Evolutionary conservation across 495 filamentous ascomycete genomes (phyloP).

Genomic region (Clavariopsis aquatica): DNA sequence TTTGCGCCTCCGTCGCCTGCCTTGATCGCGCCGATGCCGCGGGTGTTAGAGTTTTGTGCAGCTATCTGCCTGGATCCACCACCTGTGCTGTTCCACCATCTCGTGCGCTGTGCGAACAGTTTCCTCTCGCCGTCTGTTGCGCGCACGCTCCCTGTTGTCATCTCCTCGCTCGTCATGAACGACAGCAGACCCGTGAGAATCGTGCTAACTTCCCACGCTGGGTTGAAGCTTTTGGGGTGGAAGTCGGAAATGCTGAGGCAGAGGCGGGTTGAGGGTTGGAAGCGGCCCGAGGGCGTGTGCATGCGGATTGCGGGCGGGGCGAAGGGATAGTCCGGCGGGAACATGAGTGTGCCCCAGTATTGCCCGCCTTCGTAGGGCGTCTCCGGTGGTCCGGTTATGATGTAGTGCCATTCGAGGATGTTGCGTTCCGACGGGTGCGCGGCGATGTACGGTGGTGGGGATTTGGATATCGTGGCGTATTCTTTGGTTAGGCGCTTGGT

Average conservation of each 20-base stretch:
- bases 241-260: slow-evolving; percentile 96
- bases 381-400: slow-evolving; percentile 90
- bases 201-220: slow-evolving; percentile 97
- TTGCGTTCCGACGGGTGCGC: slow-evolving; percentile 94
- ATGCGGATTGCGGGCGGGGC: slow-evolving; percentile 96
- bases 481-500: slow-evolving; percentile 73
- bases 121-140: slow-evolving; percentile 76
- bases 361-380: slow-evolving; percentile 95
- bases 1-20: slow-evolving; percentile 90
- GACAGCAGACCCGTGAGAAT: slow-evolving; percentile 91
- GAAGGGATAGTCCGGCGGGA: slow-evolving; percentile 95
- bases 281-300: slow-evolving; percentile 95
- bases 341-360: slow-evolving; percentile 96
- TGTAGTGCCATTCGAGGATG: slow-evolving; percentile 99
- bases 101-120: slow-evolving; percentile 71
- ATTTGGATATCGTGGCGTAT: slow-evolving; percentile 88
- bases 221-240: slow-evolving; percentile 96
- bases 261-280: slow-evolving; percentile 86
- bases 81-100: slow-evolving; percentile 97
- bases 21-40: slow-evolving; percentile 66
- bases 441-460: slow-evolving; percentile 88
- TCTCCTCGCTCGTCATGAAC: slow-evolving; percentile 98
- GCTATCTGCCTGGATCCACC: slow-evolving; percentile 67
- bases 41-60: slow-evolving; percentile 21
- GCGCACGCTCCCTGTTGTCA: slow-evolving; percentile 93